These are phyloP conservation scores for Yarrowia deformans DNA, from an alignment of 805 yeast genomes.

Conservation along the genomic window DNA sequence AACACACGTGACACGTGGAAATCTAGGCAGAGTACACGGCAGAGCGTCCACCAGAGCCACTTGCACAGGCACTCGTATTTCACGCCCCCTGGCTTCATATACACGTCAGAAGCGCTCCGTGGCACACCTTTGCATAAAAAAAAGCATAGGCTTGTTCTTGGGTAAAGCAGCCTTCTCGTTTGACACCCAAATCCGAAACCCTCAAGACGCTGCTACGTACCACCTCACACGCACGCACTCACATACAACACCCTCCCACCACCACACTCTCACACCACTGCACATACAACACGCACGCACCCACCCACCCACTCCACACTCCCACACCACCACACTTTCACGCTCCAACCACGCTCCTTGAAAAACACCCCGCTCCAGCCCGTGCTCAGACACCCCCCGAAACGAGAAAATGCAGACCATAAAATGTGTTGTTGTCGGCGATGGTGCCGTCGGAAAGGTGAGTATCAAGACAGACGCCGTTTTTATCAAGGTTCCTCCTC, in stretches of 20 bases:
- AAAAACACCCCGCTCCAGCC: slow-evolving; percentile 1
- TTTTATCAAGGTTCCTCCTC: slow-evolving; percentile 13
- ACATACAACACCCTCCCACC: slow-evolving; percentile 11
- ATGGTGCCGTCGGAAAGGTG: slow-evolving; percentile 97
- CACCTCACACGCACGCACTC: slow-evolving; percentile 29
- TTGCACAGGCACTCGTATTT: slow-evolving; percentile 20
- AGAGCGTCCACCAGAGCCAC: neutral
- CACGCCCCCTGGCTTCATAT: slow-evolving; percentile 1
- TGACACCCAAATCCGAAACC: slow-evolving; percentile 39
- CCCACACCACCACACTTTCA: slow-evolving; percentile 12
- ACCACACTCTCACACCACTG: neutral
- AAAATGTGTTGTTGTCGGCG: slow-evolving; percentile 98
- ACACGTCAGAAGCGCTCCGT: slow-evolving; percentile 25
- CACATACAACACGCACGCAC: slow-evolving; percentile 22
- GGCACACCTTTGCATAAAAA: slow-evolving; percentile 28
- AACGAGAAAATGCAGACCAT: slow-evolving; percentile 49
- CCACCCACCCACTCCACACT: neutral
- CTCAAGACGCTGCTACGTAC: slow-evolving; percentile 1
- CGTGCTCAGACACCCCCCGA: slow-evolving; percentile 20
- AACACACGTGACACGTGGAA: neutral
- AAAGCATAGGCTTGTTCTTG: slow-evolving; percentile 13
- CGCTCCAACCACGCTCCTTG: slow-evolving; percentile 19
- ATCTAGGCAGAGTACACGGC: too few relatives aligned
- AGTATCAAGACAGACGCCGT: slow-evolving; percentile 43
- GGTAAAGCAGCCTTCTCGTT: slow-evolving; percentile 34